Base-by-base conservation (phyloP, 1,284 basidiomycete species). In the Ganoderma sp. region DNA sequence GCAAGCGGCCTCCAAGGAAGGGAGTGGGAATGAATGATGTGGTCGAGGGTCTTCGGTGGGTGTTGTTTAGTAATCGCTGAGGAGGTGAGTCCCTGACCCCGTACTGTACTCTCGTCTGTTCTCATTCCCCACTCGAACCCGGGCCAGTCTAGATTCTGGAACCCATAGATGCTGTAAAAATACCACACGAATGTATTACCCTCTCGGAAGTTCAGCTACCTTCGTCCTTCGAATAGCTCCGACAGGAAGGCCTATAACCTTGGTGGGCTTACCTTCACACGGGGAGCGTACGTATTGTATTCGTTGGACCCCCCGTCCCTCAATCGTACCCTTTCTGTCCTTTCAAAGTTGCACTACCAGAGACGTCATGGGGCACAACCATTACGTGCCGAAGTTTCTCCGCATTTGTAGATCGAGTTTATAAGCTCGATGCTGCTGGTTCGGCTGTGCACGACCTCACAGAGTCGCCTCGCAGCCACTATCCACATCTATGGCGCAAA, bases 31-130 rank as follows among this genome's bases (percentile, higher is more conserved):
- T 70, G 45, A 54, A 67, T 17, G 69, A 70, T 39, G 22, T 79
- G 15, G 78, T 75, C 52, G 78, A 79, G 67, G 76, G 76, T 19
- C 34, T 78, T 48, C 73, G 73, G 54, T 78, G 78, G 78, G 68
- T 76, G 10, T 32, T 77, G 41, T 78, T 78, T 70, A 76, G 77
- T 61, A 75, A 75, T 67, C 73, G 77, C 12, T 79, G 61, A 60
- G 42, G 15, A 68, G 72, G 68, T 66, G 54, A 14, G 64, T 60
- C 6, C 12, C 25, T 32, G 25, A 17, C n/a, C 19, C 17, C 34
- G 32, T 32, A 32, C 32, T 41, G 42, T 28, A 32, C 50, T 15
- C 19, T 25, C 17, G 22, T 12, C 50, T 69, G 15, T 34, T 60
- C 57, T 67, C 56, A 63, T 64, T 12, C 14, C 9, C 41, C 9